These are phyloP conservation scores for Gossypium longicalyx DNA, from an alignment of 345 rosid genomes.

Conservation along the genomic window DNA sequence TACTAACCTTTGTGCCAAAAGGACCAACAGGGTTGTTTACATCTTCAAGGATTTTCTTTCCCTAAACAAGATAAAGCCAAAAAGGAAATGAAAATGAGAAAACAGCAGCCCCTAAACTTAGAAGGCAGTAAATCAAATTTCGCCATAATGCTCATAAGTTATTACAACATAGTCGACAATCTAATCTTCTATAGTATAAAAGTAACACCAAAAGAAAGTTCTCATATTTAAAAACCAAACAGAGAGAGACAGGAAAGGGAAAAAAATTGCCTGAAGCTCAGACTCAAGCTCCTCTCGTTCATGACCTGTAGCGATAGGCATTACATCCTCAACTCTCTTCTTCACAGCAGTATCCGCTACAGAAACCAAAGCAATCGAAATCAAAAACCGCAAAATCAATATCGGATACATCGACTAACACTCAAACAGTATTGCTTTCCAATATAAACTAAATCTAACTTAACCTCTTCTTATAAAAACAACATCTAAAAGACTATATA, in stretches of 20 bases:
- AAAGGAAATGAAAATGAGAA: slow-evolving; percentile 7
- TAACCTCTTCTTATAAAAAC: neutral
- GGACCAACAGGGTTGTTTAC: slow-evolving; percentile 74
- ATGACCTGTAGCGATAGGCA: slow-evolving; percentile 93
- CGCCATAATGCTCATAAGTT: neutral
- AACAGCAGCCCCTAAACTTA: neutral
- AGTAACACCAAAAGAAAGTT: neutral
- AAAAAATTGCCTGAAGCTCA: slow-evolving; percentile 56
- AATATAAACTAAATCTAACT: neutral
- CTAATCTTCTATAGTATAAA: neutral
- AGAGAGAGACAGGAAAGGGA: neutral
- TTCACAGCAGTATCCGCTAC: slow-evolving; percentile 41
- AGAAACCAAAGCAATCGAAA: slow-evolving; percentile 18
- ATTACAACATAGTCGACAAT: neutral
- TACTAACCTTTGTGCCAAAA: slow-evolving; percentile 86
- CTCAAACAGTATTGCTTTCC: neutral
- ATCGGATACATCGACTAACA: neutral
- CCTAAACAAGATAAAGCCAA: slow-evolving; percentile 37
- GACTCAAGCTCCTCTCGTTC: slow-evolving; percentile 85
- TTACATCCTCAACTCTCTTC: slow-evolving; percentile 66
- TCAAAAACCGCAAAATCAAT: neutral
- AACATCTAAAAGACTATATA: neutral
- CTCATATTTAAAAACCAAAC: neutral
- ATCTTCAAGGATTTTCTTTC: slow-evolving; percentile 58
- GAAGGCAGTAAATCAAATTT: neutral